Evolutionary conservation across 2,329 filamentous ascomycete genomes (phyloP).

Genomic region (Dryadomyces quercivorus): DNA sequence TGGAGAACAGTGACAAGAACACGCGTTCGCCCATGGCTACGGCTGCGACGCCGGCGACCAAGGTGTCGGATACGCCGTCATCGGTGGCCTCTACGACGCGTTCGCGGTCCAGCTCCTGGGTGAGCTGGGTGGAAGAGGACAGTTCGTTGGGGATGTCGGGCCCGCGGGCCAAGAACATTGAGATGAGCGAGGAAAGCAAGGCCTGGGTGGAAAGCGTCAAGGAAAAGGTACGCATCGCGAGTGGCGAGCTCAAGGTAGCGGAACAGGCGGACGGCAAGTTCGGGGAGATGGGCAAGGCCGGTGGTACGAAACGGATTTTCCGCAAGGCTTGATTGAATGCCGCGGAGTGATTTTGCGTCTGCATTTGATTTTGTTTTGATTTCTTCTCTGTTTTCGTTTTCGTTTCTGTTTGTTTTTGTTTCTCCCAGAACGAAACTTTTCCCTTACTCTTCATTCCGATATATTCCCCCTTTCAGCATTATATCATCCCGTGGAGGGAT

Average conservation of each 20-base stretch:
- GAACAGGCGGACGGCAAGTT: constrained; percentile 32
- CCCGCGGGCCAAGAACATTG: constrained; percentile 50
- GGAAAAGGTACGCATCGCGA: constrained; percentile 63
- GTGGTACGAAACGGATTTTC: constrained; percentile 61
- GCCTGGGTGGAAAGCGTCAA: constrained; percentile 78
- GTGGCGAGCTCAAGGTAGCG: constrained; percentile 37
- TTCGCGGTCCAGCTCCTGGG: constrained; percentile 39
- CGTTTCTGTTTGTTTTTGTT: background rate
- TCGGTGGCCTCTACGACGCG: constrained; percentile 28
- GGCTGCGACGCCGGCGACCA: no score
- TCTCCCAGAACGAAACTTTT: background rate
- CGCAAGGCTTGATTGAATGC: constrained; percentile 19
- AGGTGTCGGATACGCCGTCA: constrained; percentile 27
- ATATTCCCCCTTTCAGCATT: background rate
- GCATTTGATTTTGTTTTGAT: background rate
- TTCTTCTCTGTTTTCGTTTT: background rate
- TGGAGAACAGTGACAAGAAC: constrained; percentile 17
- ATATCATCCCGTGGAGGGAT: background rate
- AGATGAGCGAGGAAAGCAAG: constrained; percentile 59
- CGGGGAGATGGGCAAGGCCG: constrained; percentile 59
- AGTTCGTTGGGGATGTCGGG: constrained; percentile 58
- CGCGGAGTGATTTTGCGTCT: background rate
- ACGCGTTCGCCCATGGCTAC: background rate
- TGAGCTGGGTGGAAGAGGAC: constrained; percentile 44
- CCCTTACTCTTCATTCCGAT: background rate